phyloP scores from a whole-genome alignment of 2,329 filamentous ascomycete genomes.

The Byssothecium circinans region DNA sequence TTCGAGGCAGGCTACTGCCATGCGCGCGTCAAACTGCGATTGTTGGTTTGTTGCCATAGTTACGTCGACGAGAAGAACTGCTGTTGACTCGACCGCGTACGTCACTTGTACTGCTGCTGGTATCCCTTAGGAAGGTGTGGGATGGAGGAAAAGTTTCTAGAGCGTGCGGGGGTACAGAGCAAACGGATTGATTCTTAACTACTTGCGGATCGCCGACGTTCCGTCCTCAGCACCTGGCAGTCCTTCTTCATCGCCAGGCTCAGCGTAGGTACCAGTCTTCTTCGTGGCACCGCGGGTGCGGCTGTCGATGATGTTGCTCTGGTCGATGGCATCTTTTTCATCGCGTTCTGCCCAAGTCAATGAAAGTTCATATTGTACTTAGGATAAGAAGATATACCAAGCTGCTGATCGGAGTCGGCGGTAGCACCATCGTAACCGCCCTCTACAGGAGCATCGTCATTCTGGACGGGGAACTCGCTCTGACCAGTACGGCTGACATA shows the following conservation, averaged over 20 bases:
- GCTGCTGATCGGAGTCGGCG: constrained; percentile 51
- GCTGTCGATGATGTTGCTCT: constrained; percentile 50
- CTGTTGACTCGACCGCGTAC: no score
- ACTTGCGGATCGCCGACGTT: constrained; percentile 31
- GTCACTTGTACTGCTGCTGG: no score
- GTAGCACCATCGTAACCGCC: constrained; percentile 48
- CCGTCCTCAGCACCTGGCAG: constrained; percentile 42
- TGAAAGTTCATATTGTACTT: background rate
- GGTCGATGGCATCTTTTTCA: constrained; percentile 53
- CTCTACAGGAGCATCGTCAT: constrained; percentile 50
- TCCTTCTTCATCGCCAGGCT: constrained; percentile 57
- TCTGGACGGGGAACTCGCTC: constrained; percentile 49
- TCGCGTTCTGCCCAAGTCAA: constrained; percentile 43
- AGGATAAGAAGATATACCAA: constrained; percentile 42
- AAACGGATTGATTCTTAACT: background rate
- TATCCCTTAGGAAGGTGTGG: no score
- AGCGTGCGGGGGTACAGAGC: background rate
- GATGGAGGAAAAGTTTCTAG: background rate
- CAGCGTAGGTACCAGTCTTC: constrained; percentile 48
- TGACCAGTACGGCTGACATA: constrained; percentile 53
- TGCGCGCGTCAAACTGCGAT: no score
- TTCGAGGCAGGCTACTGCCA: no score
- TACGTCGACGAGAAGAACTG: no score
- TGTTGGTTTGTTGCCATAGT: no score
- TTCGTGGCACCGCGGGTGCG: constrained; percentile 54